phyloP scores from a whole-genome alignment of 768 basidiomycete genomes.

The Strobilomyces echinocephalus region DNA sequence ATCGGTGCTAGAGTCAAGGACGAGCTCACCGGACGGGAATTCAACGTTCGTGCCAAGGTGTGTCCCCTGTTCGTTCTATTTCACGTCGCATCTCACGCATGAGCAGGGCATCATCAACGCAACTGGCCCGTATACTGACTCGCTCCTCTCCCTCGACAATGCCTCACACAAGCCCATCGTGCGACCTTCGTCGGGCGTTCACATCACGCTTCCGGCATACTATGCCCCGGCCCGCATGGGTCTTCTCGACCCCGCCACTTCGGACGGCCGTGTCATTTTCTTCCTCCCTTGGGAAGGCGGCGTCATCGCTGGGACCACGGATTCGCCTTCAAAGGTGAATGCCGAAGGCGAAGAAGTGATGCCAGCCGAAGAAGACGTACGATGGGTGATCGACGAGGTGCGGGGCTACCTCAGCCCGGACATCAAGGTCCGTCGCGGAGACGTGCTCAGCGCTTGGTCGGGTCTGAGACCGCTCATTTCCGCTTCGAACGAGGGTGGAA shows the following conservation, averaged over 20 bases:
- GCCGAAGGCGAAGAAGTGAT: conserved; percentile 57
- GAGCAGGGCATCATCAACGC: conserved; percentile 88
- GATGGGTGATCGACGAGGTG: conserved; percentile 95
- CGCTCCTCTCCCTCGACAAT: conserved; percentile 77
- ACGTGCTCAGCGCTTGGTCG: conserved; percentile 93
- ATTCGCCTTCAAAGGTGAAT: conserved; percentile 68
- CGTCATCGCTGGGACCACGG: conserved; percentile 96
- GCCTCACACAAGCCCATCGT: conserved; percentile 80
- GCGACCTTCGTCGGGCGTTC: conserved; percentile 87
- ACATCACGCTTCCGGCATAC: conserved; percentile 96
- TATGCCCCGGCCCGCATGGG: conserved; percentile 95
- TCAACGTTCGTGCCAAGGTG: conserved; percentile 77
- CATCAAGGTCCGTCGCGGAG: conserved; percentile 89
- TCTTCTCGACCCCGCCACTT: conserved; percentile 89
- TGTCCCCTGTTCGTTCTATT: background rate
- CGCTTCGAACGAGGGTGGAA: conserved; percentile 68
- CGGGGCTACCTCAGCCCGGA: conserved; percentile 84
- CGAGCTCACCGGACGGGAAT: conserved; percentile 77
- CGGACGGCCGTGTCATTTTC: conserved; percentile 96
- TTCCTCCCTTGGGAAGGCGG: conserved; percentile 99
- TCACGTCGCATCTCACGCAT: background rate
- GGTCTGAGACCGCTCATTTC: conserved; percentile 88
- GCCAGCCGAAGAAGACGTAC: conserved; percentile 89
- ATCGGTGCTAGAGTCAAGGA: conserved; percentile 74
- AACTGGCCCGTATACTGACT: conserved; percentile 91